Base-by-base conservation (phyloP, 176 grass and related monocot species). In the Metroxylon sagu region DNA sequence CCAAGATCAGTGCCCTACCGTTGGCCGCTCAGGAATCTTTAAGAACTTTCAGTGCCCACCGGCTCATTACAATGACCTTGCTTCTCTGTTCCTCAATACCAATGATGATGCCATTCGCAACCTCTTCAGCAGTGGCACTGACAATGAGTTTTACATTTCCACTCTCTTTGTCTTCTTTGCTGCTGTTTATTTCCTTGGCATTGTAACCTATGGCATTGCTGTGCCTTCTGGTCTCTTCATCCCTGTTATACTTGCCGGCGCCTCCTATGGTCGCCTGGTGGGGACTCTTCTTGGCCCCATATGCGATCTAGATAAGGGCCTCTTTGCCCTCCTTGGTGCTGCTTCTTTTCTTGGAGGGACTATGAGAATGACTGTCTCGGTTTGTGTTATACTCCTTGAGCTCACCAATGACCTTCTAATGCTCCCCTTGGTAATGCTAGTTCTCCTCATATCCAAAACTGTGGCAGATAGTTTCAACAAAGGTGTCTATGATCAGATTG, bases 401-500 rank as follows among this genome's bases (percentile, higher is more conserved):
- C 81, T 89, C 64, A 85, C 86, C 62, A 79, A 82, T 30, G 67
- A 85, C 50, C 81, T 89, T 10, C 60, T 76, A 1, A 82, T 85
- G 58, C 78, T 89, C 58, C 86, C 81, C 23, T 63, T 82, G 74
- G 77, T 89, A 61, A 89, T 89, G 86, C 86, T 89, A 4, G 71
- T 85, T 19, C 78, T 85, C 50, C 86, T 89, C 74, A 54, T 81
- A 28, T 51, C 86, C 54, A 89, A 89, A 72, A 81, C 67, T 23
- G 70, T 89, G 43, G 86, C 86, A 0, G 86, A 89, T 72, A 64
- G 71, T 78, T 85, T 89, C 86, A 89, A 89, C 74, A 81, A 79
- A 53, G 86, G 86, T 0, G 71, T 89, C 56, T 89, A 89, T 29
- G 86, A 85, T 28, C 74, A 89, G 75, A 85, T 89, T 3, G 71